Conservation (phyloP, 2,329 filamentous ascomycete species). For the Tolypocladium capitatum region DNA sequence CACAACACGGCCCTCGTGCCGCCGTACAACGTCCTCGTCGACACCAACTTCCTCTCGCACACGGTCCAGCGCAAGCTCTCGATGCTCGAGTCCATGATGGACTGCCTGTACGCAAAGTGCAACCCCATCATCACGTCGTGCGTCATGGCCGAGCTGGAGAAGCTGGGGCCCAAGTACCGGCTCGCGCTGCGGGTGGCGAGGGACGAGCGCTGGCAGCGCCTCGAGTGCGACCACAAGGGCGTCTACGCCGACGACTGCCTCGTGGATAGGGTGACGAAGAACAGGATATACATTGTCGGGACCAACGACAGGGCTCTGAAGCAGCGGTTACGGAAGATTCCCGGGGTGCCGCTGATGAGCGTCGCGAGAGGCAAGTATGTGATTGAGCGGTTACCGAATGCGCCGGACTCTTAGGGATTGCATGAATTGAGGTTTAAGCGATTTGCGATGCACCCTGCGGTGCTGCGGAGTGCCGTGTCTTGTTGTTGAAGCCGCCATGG, state of each 20-base stretch:
- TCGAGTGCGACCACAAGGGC: slow-evolving; percentile 85
- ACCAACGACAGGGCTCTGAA: slow-evolving; percentile 72
- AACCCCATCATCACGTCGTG: slow-evolving; percentile 71
- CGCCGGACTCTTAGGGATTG: slow-evolving; percentile 41
- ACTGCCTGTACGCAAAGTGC: slow-evolving; percentile 83
- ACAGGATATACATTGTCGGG: slow-evolving; percentile 66
- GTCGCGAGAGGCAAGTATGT: slow-evolving; percentile 85
- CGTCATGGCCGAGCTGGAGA: slow-evolving; percentile 76
- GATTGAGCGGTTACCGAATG: slow-evolving; percentile 81
- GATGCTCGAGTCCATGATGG: slow-evolving; percentile 80
- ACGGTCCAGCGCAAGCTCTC: slow-evolving; percentile 86
- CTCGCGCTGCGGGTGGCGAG: slow-evolving; percentile 75
- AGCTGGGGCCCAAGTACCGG: slow-evolving; percentile 77
- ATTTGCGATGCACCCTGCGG: no score
- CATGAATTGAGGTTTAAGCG: background rate
- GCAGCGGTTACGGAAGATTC: slow-evolving; percentile 62
- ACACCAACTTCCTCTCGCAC: slow-evolving; percentile 85
- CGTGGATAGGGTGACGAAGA: slow-evolving; percentile 59
- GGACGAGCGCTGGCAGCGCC: slow-evolving; percentile 75
- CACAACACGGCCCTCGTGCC: slow-evolving; percentile 79
- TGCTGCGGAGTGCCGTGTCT: no score
- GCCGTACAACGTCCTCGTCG: slow-evolving; percentile 51
- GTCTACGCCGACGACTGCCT: slow-evolving; percentile 73
- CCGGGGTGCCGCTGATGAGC: slow-evolving; percentile 59
- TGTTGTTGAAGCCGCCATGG: background rate